Evolutionary conservation across 768 basidiomycete species (phyloP), one percentile per base, ranked within the genome.

Genomic region (Saitozyma podzolica): DNA sequence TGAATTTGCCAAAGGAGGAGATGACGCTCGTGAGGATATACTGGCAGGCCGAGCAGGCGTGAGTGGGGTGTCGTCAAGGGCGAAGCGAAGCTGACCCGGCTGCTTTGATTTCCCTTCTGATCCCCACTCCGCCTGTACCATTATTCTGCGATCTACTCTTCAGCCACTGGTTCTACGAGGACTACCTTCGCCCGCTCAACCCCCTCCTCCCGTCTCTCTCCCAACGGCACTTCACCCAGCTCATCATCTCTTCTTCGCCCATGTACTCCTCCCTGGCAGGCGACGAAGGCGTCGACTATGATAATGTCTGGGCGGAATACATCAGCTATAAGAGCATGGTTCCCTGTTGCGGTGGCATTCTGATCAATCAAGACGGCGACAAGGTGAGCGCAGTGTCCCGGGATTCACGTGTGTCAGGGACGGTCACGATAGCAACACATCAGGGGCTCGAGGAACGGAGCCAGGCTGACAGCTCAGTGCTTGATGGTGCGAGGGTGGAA

Each of bases 101-200:
- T 6, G 45, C 13, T 13, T n/a, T n/a, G 39, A 16, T 47, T 40
- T 66, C 66, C 45, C 54, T 53, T 64, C 49, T 29, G 61, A 62
- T 57, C 43, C 50, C 63, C 51, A 60, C 56, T 56, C 66, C 56
- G 59, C 39, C 43, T 62, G 54, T 50, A 56, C 48, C 43, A 41
- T 29, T 5, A 5, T 29, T 5, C 2, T 29, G 2, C 5, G 29
- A 29, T 29, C 2, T 5, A 29, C 5, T 8, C 43, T 39, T 8
- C n/a, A 96, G 94, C n/a, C 95, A 97, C 78, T 99, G 95, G 95
- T 99, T 91, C 80, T 99, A 99, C 73, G 96, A 98, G 83, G 96
- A 99, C 79, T 98, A 96, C 72, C 87, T 98, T 66, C 90, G 96
- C 49, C 92, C 94, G 77, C 86, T 90, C 80, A 90, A 92, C 61